Base-by-base conservation (phyloP, 1,139 yeast species). In the Candida albicans region DNA sequence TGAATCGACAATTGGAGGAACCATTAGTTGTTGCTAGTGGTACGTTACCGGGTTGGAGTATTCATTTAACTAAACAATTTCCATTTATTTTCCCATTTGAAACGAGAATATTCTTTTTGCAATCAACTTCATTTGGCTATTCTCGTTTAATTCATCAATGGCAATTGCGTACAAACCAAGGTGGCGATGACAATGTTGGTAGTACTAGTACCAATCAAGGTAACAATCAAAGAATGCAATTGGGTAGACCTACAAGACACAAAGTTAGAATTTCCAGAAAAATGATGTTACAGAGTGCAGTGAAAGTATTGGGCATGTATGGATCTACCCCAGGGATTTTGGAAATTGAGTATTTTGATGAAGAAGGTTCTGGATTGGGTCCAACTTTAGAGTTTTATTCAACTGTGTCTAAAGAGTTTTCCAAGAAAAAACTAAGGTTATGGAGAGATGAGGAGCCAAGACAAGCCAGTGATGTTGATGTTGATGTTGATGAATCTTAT, bases 281-380 rank as follows among this genome's bases (percentile, higher is more conserved):
- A 15, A 79, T 79, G 56, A 67, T 91, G 40, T 70, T 93, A 43
- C 84, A 84, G 53, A 85, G 95, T 52, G 96, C 96, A 0, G 65
- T 87, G 38, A 88, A 88, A 56, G 87, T 91, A 1, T 71, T 93
- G 65, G 84, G 81, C 34, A 69, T 81, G 44, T 86, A 89, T 61
- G 96, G 96, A 0, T 68, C 89, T 0, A 78, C 85, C 13, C 93
- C 96, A 0, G 87, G 90, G 32, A 73, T 88, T 7, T 68, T 93
- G 37, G 98, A 93, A 55, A 84, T 93, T 47, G 97, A 91, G 59
- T 93, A 87, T 57, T 83, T 78, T 52, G 91, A 86, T 54, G 99
- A 93, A 60, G 96, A 79, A n/a, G 99, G 99, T 10, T 85, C 96
- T 1, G 99, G 99, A 0, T 67, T 90, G 41, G 99, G 99, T 0